These are phyloP conservation scores for Vanderwaltozyma yarrowii DNA, from an alignment of 805 yeast genomes.

Conservation along the genomic window DNA sequence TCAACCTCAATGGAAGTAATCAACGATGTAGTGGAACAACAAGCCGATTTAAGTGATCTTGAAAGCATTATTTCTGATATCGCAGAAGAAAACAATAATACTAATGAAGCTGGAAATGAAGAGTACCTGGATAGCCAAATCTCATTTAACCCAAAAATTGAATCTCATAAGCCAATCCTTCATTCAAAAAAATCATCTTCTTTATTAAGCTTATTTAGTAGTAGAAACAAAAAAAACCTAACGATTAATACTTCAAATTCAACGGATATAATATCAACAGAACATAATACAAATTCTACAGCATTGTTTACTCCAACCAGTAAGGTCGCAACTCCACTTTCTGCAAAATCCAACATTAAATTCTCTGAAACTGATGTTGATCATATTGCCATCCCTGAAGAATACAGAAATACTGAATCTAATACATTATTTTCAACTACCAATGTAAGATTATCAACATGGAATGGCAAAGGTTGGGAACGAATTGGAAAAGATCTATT, in stretches of 20 bases:
- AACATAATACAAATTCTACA: not conserved
- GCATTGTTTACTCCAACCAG: not conserved
- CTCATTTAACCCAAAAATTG: slow-evolving; percentile 13
- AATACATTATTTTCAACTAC: not conserved
- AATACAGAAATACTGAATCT: not conserved
- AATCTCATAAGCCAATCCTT: slow-evolving; percentile 12
- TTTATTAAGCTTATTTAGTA: slow-evolving; percentile 19
- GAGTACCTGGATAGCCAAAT: no score
- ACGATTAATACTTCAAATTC: slow-evolving; percentile 5
- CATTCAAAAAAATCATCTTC: slow-evolving; percentile 19
- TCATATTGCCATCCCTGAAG: not conserved
- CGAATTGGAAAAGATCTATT: slow-evolving; percentile 6
- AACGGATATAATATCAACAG: not conserved
- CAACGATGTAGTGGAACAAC: not conserved
- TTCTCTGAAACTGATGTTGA: not conserved
- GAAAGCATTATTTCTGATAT: slow-evolving; percentile 15
- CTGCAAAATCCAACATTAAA: not conserved
- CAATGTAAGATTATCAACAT: slow-evolving; percentile 13
- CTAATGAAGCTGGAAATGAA: not conserved
- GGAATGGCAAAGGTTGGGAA: slow-evolving; percentile 21
- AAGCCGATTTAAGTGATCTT: slow-evolving; percentile 5
- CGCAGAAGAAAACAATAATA: not conserved
- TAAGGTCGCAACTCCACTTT: not conserved
- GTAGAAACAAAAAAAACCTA: slow-evolving; percentile 11
- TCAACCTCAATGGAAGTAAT: slow-evolving; percentile 10